phyloP scores from a whole-genome alignment of 1,139 yeast genomes.

The Geotrichum candidum region DNA sequence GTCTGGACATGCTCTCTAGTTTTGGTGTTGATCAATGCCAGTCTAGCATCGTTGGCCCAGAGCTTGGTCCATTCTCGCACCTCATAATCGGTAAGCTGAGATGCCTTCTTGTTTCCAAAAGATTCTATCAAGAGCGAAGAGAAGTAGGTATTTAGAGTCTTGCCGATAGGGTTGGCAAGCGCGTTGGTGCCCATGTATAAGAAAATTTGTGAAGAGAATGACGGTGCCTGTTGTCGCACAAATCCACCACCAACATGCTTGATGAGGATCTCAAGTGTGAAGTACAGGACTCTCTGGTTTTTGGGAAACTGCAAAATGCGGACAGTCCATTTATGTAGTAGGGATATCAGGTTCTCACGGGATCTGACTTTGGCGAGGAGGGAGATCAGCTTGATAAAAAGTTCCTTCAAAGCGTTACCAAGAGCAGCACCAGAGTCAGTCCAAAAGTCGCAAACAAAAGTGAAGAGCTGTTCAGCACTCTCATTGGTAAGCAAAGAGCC shows the following conservation, averaged over 20 bases:
- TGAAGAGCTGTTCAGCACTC: conserved; percentile 41
- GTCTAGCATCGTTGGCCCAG: conserved; percentile 46
- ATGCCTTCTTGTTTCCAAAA: conserved; percentile 28
- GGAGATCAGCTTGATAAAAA: conserved; percentile 48
- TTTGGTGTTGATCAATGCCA: conserved; percentile 33
- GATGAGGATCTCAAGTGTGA: conserved; percentile 51
- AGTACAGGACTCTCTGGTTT: conserved; percentile 54
- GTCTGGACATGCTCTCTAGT: conserved; percentile 47
- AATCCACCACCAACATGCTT: conserved; percentile 41
- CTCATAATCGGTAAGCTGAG: conserved; percentile 22
- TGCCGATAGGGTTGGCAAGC: conserved; percentile 63
- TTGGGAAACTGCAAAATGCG: conserved; percentile 41
- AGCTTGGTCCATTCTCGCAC: conserved; percentile 44
- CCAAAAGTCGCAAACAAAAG: conserved; percentile 61
- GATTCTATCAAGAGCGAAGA: conserved; percentile 31
- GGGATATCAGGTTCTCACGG: conserved; percentile 11
- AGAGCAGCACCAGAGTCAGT: conserved; percentile 66
- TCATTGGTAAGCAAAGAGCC: conserved; percentile 25
- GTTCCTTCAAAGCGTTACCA: conserved; percentile 58
- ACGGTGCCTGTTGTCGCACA: conserved; percentile 42
- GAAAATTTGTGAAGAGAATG: conserved; percentile 44
- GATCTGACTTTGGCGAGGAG: conserved; percentile 31
- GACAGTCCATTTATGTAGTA: conserved; percentile 43
- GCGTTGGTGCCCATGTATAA: conserved; percentile 50
- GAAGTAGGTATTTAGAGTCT: conserved; percentile 47